Conservation (phyloP, 2,329 filamentous ascomycete genomes). For the Scytalidium lignicola region DNA sequence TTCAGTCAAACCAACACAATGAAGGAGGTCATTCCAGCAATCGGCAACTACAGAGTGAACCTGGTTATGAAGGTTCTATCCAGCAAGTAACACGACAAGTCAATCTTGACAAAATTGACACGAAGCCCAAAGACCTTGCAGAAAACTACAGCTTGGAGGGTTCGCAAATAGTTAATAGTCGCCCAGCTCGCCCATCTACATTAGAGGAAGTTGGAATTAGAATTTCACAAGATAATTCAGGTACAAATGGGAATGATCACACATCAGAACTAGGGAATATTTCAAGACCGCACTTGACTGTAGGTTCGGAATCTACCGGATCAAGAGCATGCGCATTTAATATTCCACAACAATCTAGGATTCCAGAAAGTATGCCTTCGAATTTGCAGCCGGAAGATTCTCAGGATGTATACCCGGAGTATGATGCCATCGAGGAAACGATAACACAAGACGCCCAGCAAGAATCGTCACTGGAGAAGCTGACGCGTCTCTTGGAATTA, state of each 20-base stretch:
- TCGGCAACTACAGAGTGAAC: background rate
- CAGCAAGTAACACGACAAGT: too few relatives aligned
- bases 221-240: background rate
- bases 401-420: background rate
- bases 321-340: background rate
- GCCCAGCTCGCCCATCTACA: too few relatives aligned
- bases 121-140: too few relatives aligned
- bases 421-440: background rate
- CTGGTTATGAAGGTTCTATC: too few relatives aligned
- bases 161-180: too few relatives aligned
- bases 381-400: background rate
- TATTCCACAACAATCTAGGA: background rate
- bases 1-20: slow-evolving; percentile 10
- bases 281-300: background rate
- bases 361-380: background rate
- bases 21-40: slow-evolving; percentile 6
- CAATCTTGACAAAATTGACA: too few relatives aligned
- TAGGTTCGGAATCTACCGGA: background rate
- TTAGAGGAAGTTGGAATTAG: too few relatives aligned
- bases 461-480: slow-evolving; percentile 13
- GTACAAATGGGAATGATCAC: slow-evolving; percentile 15
- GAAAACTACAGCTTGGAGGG: too few relatives aligned
- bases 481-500: slow-evolving; percentile 9
- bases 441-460: slow-evolving; percentile 3
- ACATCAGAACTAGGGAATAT: slow-evolving; percentile 21